Percentiles rank a stretch among this genome's conserved stretches.
phyloP scores from a whole-genome alignment of 352 stramenopile genomes.

The Globisporangium cylindrosporum region DNA sequence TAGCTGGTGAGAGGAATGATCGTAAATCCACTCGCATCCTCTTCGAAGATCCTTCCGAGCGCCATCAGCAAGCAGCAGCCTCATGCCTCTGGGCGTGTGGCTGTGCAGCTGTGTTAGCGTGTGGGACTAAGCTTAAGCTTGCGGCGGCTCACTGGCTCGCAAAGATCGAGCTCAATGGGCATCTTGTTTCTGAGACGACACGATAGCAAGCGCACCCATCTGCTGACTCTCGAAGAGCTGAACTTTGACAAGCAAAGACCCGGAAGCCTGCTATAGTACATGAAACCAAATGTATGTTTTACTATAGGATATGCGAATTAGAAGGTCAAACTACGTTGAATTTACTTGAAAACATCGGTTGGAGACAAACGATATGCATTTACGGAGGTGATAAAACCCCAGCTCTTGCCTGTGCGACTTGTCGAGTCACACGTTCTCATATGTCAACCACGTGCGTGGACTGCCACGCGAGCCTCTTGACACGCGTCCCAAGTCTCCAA shows the following conservation, averaged over 20 bases:
- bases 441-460: background rate
- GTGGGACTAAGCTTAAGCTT: conserved; percentile 6
- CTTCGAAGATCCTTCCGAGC: conserved; percentile 3
- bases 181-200: conserved; percentile 8
- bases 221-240: conserved; percentile 3
- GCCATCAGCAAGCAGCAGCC: background rate
- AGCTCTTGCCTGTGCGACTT: background rate
- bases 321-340: background rate
- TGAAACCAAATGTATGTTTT: background rate
- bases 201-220: conserved; percentile 15
- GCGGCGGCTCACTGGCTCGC: background rate
- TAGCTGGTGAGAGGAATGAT: conserved; percentile 1
- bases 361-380: background rate
- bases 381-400: background rate
- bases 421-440: background rate
- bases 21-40: conserved; percentile 2
- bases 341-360: background rate
- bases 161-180: background rate
- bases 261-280: background rate
- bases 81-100: background rate
- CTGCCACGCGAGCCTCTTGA: background rate
- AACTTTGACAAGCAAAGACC: background rate
- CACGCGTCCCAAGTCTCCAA: background rate
- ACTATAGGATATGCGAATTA: background rate
- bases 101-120: background rate